phyloP scores from a whole-genome alignment of 73 alveolate species.

The Tetrahymena malaccensis region DNA sequence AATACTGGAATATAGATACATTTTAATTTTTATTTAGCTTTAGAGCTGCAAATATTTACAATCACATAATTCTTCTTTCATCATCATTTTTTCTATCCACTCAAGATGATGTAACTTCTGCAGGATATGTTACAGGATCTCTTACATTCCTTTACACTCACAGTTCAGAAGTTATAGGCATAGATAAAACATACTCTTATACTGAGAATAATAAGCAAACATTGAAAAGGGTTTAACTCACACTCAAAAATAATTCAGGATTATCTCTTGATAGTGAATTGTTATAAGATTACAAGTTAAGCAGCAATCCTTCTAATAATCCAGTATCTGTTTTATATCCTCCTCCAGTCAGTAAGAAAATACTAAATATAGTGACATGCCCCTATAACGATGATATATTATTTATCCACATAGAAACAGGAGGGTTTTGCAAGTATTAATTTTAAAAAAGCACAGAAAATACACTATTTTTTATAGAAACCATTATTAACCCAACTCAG shows the following conservation, averaged over 20 bases:
- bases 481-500: background rate
- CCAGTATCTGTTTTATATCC: background rate
- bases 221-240: background rate
- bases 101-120: background rate
- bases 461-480: background rate
- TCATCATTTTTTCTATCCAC: background rate
- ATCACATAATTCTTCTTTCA: background rate
- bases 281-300: background rate
- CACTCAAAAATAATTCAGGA: background rate
- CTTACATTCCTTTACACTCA: background rate
- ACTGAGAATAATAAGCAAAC: background rate
- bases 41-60: background rate
- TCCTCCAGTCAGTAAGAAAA: background rate
- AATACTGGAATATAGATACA: background rate
- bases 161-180: background rate
- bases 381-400: background rate
- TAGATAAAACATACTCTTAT: background rate
- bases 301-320: background rate
- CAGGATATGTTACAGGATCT: background rate
- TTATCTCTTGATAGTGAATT: background rate
- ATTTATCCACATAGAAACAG: background rate
- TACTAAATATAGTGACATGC: background rate
- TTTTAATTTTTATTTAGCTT: background rate
- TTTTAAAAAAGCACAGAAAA: background rate
- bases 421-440: background rate